Percentiles rank a stretch among this genome's conserved stretches.
Evolutionary conservation across 2,329 filamentous ascomycete species (phyloP).

Genomic region (Neofusicoccum cordaticola): DNA sequence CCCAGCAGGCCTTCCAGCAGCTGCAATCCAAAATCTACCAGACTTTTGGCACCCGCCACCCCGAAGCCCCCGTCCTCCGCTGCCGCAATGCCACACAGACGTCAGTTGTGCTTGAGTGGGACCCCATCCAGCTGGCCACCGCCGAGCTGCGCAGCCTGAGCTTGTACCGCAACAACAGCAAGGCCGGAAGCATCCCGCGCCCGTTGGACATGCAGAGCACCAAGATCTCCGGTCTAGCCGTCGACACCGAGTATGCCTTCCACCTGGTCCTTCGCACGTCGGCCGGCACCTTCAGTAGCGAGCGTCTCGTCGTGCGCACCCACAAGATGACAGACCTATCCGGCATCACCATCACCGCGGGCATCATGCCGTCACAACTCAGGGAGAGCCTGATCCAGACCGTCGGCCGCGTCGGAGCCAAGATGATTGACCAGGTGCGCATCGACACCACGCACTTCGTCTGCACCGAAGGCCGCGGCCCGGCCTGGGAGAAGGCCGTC

Average conservation of each 20-base stretch:
- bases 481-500: constrained; percentile 91
- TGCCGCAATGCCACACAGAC: constrained; percentile 98
- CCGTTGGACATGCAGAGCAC: constrained; percentile 86
- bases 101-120: constrained; percentile 97
- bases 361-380: constrained; percentile 71
- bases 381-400: constrained; percentile 72
- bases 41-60: constrained; percentile 79
- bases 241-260: constrained; percentile 95
- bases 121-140: constrained; percentile 87
- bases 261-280: constrained; percentile 87
- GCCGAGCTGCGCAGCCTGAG: constrained; percentile 86
- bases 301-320: constrained; percentile 80
- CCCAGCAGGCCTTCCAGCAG: constrained; percentile 71
- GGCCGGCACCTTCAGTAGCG: constrained; percentile 80
- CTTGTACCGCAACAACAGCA: constrained; percentile 92
- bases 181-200: constrained; percentile 90
- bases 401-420: constrained; percentile 85
- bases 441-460: constrained; percentile 99
- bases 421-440: constrained; percentile 81
- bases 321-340: constrained; percentile 99
- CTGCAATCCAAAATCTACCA: constrained; percentile 88
- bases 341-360: constrained; percentile 91
- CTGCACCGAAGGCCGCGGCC: constrained; percentile 85
- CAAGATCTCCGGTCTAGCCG: constrained; percentile 93
- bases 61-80: constrained; percentile 73